phyloP scores from a whole-genome alignment of 352 stramenopile genomes.

The Globisporangium barbulae region DNA sequence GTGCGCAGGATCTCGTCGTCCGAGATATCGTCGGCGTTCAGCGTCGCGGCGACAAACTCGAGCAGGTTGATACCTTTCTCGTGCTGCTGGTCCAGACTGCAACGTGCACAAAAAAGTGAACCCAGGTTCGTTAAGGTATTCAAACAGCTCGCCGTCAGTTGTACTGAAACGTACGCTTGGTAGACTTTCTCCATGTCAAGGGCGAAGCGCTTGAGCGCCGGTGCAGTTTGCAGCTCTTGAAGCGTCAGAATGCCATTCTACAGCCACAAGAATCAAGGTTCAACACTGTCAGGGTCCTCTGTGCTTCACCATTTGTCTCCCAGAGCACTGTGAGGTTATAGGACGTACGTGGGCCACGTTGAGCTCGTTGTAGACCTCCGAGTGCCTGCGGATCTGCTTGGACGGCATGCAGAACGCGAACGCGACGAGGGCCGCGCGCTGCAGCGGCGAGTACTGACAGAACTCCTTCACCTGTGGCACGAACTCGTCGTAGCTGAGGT shows the following conservation, averaged over 20 bases:
- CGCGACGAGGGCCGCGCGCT: conserved; percentile 57
- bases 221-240: conserved; percentile 51
- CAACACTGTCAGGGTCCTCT: neutral
- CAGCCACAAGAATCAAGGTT: too few species aligned
- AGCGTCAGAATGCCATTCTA: conserved; percentile 72
- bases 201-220: conserved; percentile 47
- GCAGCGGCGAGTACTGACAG: conserved; percentile 61
- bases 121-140: neutral
- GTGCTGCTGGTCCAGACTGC: conserved; percentile 67
- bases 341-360: conserved; percentile 58
- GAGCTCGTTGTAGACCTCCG: conserved; percentile 76
- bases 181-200: conserved; percentile 71
- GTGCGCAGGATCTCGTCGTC: conserved; percentile 51
- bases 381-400: conserved; percentile 43
- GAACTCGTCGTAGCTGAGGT: conserved; percentile 53
- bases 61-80: conserved; percentile 74
- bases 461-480: conserved; percentile 62
- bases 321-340: neutral
- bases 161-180: conserved; percentile 33
- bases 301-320: neutral
- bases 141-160: too few species aligned
- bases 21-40: conserved; percentile 53
- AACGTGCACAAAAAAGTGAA: neutral
- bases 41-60: conserved; percentile 73
- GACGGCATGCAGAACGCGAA: conserved; percentile 74